Percentiles rank a stretch among this genome's conserved stretches.
phyloP scores from a whole-genome alignment of 805 yeast species.

The Candida patagonica region DNA sequence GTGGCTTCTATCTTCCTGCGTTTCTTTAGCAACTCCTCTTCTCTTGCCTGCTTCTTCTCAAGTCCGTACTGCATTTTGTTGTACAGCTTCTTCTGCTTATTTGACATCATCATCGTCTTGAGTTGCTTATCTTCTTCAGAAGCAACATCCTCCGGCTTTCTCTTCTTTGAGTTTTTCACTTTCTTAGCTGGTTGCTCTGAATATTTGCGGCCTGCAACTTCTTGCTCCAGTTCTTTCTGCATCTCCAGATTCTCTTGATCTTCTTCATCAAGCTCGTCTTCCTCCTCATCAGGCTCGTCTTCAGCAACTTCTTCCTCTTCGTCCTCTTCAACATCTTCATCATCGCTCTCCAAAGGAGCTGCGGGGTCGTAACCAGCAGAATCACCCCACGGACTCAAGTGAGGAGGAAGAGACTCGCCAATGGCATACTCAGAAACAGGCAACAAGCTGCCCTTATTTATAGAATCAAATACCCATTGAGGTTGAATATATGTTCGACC shows the following conservation, averaged over 20 bases:
- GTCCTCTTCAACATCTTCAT: slow-evolving; percentile 41
- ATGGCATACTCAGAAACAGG: slow-evolving; percentile 82
- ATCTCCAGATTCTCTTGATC: slow-evolving; percentile 37
- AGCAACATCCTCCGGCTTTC: slow-evolving; percentile 38
- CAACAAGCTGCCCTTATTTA: slow-evolving; percentile 66
- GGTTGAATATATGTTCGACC: slow-evolving; percentile 96
- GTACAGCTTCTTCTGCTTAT: slow-evolving; percentile 89
- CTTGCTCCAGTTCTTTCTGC: slow-evolving; percentile 80
- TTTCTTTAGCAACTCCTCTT: slow-evolving; percentile 61
- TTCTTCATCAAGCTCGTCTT: slow-evolving; percentile 35
- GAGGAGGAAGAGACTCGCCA: slow-evolving; percentile 94
- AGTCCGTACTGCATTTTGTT: slow-evolving; percentile 91
- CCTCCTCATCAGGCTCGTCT: slow-evolving; percentile 40
- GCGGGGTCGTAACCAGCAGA: slow-evolving; percentile 82
- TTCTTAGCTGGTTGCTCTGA: slow-evolving; percentile 38
- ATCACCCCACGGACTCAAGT: slow-evolving; percentile 98
- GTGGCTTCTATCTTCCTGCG: slow-evolving; percentile 36
- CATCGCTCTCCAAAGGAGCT: slow-evolving; percentile 42
- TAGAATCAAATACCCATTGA: slow-evolving; percentile 92
- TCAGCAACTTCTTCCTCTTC: slow-evolving; percentile 46
- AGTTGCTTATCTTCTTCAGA: slow-evolving; percentile 75
- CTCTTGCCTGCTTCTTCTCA: slow-evolving; percentile 70
- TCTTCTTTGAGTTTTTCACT: slow-evolving; percentile 31
- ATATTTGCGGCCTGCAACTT: slow-evolving; percentile 77
- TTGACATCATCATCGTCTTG: slow-evolving; percentile 95